phyloP scores from a whole-genome alignment of 2,329 filamentous ascomycete species.

The Xylariomycetidae sp. region DNA sequence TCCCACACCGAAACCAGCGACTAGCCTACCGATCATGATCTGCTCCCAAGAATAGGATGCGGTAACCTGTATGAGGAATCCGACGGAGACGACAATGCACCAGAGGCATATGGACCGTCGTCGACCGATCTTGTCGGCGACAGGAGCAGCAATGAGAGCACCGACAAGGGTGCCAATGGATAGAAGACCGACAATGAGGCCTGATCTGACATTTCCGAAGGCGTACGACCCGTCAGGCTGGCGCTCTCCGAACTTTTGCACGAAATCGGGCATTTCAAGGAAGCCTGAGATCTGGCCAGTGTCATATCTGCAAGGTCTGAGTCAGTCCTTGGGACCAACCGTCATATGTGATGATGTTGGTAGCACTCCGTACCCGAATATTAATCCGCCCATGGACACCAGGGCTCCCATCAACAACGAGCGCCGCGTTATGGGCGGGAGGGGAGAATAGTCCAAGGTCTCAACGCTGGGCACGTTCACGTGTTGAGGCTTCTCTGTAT shows the following conservation, averaged over 20 bases:
- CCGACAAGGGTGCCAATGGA: constrained; percentile 59
- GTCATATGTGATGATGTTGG: not conserved
- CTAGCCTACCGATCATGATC: constrained; percentile 59
- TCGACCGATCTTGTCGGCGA: constrained; percentile 63
- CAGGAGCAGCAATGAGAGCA: constrained; percentile 53
- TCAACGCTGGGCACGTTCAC: no score
- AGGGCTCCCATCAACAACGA: constrained; percentile 34
- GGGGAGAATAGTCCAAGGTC: not conserved
- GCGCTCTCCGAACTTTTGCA: constrained; percentile 43
- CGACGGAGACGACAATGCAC: constrained; percentile 56
- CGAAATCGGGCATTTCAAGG: constrained; percentile 54
- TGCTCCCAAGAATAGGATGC: constrained; percentile 56
- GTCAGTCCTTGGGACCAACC: not conserved
- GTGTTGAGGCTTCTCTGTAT: no score
- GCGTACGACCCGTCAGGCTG: constrained; percentile 31
- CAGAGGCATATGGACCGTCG: constrained; percentile 58
- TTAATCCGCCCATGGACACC: constrained; percentile 41
- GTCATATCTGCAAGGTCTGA: constrained; percentile 38
- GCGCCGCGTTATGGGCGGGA: constrained; percentile 33
- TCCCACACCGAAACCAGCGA: constrained; percentile 65
- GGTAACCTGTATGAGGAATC: constrained; percentile 64
- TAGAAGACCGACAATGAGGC: constrained; percentile 54
- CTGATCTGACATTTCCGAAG: constrained; percentile 51
- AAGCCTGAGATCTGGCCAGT: constrained; percentile 54
- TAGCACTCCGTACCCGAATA: constrained; percentile 28